Evolutionary conservation across 2,329 filamentous ascomycete species (phyloP), one percentile per base, ranked within the genome.

Genomic region (Pseudogymnoascus sp.): DNA sequence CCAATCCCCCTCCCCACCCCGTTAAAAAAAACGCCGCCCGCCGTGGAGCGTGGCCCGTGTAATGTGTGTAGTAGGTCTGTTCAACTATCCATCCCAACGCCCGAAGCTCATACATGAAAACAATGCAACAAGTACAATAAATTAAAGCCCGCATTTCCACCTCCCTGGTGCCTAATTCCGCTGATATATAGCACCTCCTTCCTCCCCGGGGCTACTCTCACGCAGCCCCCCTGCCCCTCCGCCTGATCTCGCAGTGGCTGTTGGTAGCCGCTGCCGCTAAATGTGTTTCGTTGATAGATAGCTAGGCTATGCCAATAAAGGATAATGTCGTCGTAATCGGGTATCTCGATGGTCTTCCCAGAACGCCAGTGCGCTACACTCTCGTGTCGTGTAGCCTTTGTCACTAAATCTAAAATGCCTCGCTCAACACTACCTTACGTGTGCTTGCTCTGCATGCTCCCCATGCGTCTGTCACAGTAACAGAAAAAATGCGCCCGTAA

Each of bases 11-110:
- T 42, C 22, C 41, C 5, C 4, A 12, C 25, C 19, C 45, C 45
- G 25, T 33, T 33, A 19, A 55, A 55, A 45, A 49, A 55, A 55
- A 42, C 39, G 9, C 19, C 39, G 39, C 39, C 39, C 25, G 25
- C 45, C 45, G 45, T 33, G 45, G 45, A 33, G 45, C 45, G 25
- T 16, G 45, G 25, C 45, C 45, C 45, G 45, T 55, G 25, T 55
- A 55, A 16, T 14, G 25, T 55, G 25, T 30, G 22, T 23, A 49
- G 42, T 55, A 55, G n/a, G 25, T 55, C 45, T 55, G 45, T 30
- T 55, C 25, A 52, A 52, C 45, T 52, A 52, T 52, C 45, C 45
- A 52, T 52, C 45, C 25, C 45, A 52, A 52, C 23, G 45, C 45
- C 25, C 45, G n/a, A 28, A 52, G 45, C 45, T 19, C 23, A 28